These are phyloP conservation scores for Eutypella sp. DNA, from an alignment of 2,329 filamentous ascomycete species.

Conservation along the genomic window DNA sequence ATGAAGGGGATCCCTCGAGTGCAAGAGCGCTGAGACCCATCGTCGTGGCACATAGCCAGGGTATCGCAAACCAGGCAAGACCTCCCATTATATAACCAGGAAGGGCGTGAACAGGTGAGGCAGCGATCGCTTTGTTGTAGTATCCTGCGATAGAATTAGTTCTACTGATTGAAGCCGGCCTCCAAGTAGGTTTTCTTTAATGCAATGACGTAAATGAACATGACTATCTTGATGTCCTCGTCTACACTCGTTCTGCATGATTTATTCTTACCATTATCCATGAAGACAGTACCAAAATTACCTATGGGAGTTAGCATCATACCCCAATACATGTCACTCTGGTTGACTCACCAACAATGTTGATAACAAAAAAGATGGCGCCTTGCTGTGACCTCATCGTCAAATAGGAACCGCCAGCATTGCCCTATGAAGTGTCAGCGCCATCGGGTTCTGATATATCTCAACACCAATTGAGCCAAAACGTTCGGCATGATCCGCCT, in stretches of 20 bases:
- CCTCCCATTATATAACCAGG: conserved; percentile 84
- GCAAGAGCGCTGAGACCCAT: conserved; percentile 78
- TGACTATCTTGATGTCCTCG: too few species aligned
- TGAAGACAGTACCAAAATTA: conserved; percentile 75
- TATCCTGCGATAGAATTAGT: conserved; percentile 56
- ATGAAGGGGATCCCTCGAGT: conserved; percentile 64
- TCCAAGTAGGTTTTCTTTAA: too few species aligned
- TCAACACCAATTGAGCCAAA: too few species aligned
- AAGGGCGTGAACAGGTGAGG: conserved; percentile 73
- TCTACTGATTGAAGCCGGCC: too few species aligned
- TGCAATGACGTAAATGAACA: too few species aligned
- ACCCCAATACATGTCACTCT: background rate
- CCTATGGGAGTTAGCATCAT: conserved; percentile 47
- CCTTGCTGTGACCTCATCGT: conserved; percentile 79
- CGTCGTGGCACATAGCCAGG: conserved; percentile 80
- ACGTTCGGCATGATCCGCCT: too few species aligned
- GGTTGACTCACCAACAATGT: conserved; percentile 35
- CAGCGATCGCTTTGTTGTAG: conserved; percentile 89
- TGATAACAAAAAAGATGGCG: conserved; percentile 83
- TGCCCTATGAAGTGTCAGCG: conserved; percentile 43
- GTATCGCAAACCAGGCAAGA: conserved; percentile 84
- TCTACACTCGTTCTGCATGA: conserved; percentile 27
- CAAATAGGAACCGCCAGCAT: conserved; percentile 75
- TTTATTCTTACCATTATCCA: conserved; percentile 10
- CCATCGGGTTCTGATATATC: too few species aligned